Base-by-base conservation (phyloP, 305 asterid genomes). In the Solanum hybrid region DNA sequence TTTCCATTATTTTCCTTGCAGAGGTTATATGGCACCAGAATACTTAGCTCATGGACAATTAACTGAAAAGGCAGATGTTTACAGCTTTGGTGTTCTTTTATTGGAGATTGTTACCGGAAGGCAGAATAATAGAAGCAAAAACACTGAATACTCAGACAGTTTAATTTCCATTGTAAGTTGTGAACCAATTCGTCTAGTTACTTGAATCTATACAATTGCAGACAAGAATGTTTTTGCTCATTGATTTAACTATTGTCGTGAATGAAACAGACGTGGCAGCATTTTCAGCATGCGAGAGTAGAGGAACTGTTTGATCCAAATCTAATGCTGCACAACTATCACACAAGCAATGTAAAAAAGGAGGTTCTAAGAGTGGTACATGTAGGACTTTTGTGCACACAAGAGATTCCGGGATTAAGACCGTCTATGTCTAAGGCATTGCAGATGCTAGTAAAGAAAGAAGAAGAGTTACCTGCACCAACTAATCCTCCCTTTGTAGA, bases 21-120 rank as follows among this genome's bases (percentile, higher is more conserved):
- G 92, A 26, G 92, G 92, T 73, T 91, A 91, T 84, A 89, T 91
- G 92, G 91, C 91, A 2, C 91, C 91, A 35, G 91, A 90, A 73
- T 90, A 90, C 86, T 60, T 90, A 32, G 91, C 91, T 14, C 91
- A 82, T 56, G 91, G 90, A 4, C 91, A 90, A 35, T 76, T 90
- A 78, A 91, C 91, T 7, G 92, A 91, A 42, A 91, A 91, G 82
- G 92, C 85, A 82, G 92, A 91, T 35, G 92, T 91, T 38, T 91
- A 91, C 73, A 91, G 92, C 89, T 91, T 81, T 38, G 92, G 92
- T 16, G 88, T 91, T 51, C 92, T 91, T 38, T 84, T 91, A 88
- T 60, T 91, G 36, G 92, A 91, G 87, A 91, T 89, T 87, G 92
- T 91, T 40, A 85, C 92, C 0, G 91, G 91, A n/a, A 89, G 87